Percentiles rank a stretch among this genome's conserved stretches.
Evolutionary conservation across 164 flowering plant species (phyloP).

Genomic region (Vitis cinerea): DNA sequence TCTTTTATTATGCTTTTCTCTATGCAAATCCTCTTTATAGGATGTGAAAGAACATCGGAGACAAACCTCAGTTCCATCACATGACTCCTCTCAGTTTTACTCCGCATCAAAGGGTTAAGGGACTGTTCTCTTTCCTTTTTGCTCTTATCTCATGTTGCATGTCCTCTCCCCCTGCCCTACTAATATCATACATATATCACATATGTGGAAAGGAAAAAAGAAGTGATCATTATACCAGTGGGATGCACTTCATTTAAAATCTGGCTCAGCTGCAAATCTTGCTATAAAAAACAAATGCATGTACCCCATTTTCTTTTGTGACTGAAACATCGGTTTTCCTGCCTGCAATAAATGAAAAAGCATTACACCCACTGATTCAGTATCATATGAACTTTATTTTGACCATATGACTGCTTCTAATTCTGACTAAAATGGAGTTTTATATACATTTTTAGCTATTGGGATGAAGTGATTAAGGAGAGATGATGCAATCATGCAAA

Average conservation of each 20-base stretch:
- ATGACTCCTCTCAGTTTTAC: slow-evolving; percentile 9
- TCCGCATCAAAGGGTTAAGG: slow-evolving; percentile 2
- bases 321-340: too few species aligned
- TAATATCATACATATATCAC: not conserved
- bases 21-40: slow-evolving; percentile 5
- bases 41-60: slow-evolving; percentile 1
- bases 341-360: too few species aligned
- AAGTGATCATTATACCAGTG: slow-evolving; percentile 1
- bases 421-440: too few species aligned
- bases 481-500: too few species aligned
- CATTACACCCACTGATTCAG: too few species aligned
- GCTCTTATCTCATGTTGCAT: not conserved
- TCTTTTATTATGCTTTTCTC: not conserved
- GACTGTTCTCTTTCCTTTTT: slow-evolving; percentile 7
- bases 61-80: slow-evolving; percentile 20
- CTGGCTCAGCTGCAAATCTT: not conserved
- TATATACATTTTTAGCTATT: too few species aligned
- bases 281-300: not conserved
- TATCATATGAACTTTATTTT: too few species aligned
- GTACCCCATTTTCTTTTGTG: too few species aligned
- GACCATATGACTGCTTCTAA: too few species aligned
- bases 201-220: too few species aligned
- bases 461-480: too few species aligned
- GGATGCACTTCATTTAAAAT: not conserved
- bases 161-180: slow-evolving; percentile 4